Percentiles rank a stretch among this genome's conserved stretches.
phyloP scores from a whole-genome alignment of 495 filamentous ascomycete genomes.

The Jackrogersella minutella region DNA sequence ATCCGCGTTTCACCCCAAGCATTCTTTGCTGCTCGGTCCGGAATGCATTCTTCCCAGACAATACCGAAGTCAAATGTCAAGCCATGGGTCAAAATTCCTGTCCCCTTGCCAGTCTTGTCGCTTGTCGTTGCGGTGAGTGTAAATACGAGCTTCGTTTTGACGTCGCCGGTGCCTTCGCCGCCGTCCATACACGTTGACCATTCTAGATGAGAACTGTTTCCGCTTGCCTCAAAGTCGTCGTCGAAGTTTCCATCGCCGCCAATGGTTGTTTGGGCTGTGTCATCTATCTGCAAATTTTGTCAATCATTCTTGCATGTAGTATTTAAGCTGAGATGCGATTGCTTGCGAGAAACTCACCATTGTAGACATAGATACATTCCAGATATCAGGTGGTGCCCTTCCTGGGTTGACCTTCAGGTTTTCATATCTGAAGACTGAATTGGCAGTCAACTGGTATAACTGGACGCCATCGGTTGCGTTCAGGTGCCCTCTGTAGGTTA shows the following conservation, averaged over 20 bases:
- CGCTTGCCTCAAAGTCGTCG: constrained; percentile 17
- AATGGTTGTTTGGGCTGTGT: constrained; percentile 12
- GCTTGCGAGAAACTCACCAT: constrained; percentile 21
- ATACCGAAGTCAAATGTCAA: constrained; percentile 32
- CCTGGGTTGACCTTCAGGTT: constrained; percentile 31
- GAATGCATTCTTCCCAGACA: constrained; percentile 30
- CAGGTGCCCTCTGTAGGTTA: constrained; percentile 31
- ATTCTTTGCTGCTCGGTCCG: constrained; percentile 17
- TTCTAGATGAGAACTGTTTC: constrained; percentile 17
- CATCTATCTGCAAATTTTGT: constrained; percentile 19
- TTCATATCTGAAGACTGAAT: constrained; percentile 30
- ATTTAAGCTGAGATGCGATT: neutral
- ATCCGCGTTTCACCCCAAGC: constrained; percentile 32
- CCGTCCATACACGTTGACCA: constrained; percentile 39
- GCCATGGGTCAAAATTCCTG: constrained; percentile 17
- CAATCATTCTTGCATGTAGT: neutral
- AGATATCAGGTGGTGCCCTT: constrained; percentile 31
- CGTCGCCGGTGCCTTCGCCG: constrained; percentile 32
- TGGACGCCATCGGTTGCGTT: constrained; percentile 30
- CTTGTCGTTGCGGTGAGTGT: constrained; percentile 27
- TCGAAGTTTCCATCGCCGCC: constrained; percentile 31
- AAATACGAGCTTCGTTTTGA: constrained; percentile 34
- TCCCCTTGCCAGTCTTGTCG: constrained; percentile 31
- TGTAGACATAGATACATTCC: constrained; percentile 38
- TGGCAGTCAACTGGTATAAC: constrained; percentile 25